Evolutionary conservation across 2,329 filamentous ascomycete genomes (phyloP), one percentile per base, ranked within the genome.

Genomic region (Pseudopyrenochaeta lycopersici): DNA sequence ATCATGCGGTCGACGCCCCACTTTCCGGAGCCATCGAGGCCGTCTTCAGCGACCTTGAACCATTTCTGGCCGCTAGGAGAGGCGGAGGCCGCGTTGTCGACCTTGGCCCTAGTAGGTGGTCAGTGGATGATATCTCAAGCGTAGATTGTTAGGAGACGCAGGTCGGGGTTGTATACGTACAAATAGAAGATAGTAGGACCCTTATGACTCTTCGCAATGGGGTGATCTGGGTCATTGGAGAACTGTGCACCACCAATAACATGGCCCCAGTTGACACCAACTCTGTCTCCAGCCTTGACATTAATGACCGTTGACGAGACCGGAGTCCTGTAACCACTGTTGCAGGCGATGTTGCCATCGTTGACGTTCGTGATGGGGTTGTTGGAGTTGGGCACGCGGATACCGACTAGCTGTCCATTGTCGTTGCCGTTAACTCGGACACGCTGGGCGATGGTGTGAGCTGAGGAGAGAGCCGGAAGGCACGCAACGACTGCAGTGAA

Each of bases 241-340:
- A 75, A 78, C 67, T 85, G 82, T 7, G 79, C 75, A 42, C 83
- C 83, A 47, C 83, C 83, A 49, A 85, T 80, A 45, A 84, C 75
- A 62, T 85, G 83, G 36, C 82, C 81, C 76, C 80, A 85, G 68
- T 76, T 80, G 1, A 82, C 77, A 7, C 82, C 83, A 40, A 85
- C 72, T 60, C 78, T 76, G 65, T 84, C 83, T 11, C 83, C 83
- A 2, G 80, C 76, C 14, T 79, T 77, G 45, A 85, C 79, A 36
- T 76, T 72, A 58, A 85, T 80, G 46, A 85, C 74, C 10, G 70
- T 76, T 2, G 53, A 51, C 38, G 77, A 76, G 7, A 72, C 64
- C 4, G 71, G 71, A 61, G 64, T 60, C 43, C 54, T 54, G 77
- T 63, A 71, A 48, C 76, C 75, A 20, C 74, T 76, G 66, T 82